Base-by-base conservation (phyloP, 208 protist species). In the Dictyostelium gargantuum region DNA sequence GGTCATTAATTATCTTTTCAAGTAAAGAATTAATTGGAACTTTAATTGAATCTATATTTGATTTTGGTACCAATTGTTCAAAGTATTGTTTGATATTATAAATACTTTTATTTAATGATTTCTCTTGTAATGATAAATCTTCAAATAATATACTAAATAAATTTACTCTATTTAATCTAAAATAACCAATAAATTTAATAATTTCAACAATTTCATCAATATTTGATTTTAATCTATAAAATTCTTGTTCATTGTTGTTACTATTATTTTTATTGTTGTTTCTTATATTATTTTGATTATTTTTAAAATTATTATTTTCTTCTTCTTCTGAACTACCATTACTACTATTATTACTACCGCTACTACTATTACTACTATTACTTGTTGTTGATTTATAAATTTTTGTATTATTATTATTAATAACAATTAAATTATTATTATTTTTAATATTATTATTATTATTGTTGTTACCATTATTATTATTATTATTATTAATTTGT, bases 171-270 rank as follows among this genome's bases (percentile, higher is more conserved):
- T 75, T 44, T n/a, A 75, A 48, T 75, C 70, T 75, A 75, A 75
- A 75, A 75, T 48, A 46, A 75, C 70, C 70, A 48, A 75, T 75
- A 75, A 48, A 75, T 48, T 75, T 3, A 48, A 75, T 75, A 8
- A 26, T 32, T 75, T 75, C 70, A 46, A 75, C 29, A 2, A 75
- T 48, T n/a, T 29, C 38, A 40, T 29, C 70, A 46, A 48, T 75
- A 48, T 46, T 66, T 35, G n/a, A 35, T 66, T 35, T 75, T 44
- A 48, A 23, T 48, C 38, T 48, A 48, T 26, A 75, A 32, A 29
- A 48, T 40, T 70, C 63, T 29, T 70, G 23, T 40, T 63, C 8
- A 3, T 32, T 32, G 10, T 8, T 15, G 15, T 6, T 15, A 52
- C 10, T 15, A 52, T 52, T 52, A 52, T 15, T 15, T 19, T 52